phyloP scores from a whole-genome alignment of 1,284 basidiomycete species.

The Cystobasidiaceae sp. region DNA sequence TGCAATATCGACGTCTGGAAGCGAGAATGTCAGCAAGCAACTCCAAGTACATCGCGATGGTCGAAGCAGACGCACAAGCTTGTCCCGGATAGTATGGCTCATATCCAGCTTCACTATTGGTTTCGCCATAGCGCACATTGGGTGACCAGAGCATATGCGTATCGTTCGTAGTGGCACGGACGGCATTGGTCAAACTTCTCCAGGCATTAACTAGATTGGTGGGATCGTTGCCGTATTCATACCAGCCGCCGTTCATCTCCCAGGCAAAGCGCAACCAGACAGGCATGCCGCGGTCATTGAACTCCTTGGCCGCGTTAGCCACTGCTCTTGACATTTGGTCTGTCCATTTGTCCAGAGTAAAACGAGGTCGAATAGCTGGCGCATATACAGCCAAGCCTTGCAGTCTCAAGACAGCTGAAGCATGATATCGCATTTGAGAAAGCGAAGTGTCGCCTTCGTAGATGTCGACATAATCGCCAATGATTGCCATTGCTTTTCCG shows the following conservation, averaged over 20 bases:
- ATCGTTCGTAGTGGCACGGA: conserved; percentile 27
- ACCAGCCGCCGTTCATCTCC: conserved; percentile 44
- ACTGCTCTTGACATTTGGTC: conserved; percentile 35
- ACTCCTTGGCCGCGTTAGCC: conserved; percentile 18
- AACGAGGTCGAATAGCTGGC: conserved; percentile 38
- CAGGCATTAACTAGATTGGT: conserved; percentile 28
- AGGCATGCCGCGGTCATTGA: conserved; percentile 34
- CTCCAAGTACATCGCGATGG: too few species aligned
- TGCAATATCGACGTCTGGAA: conserved; percentile 40
- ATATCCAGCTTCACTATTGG: conserved; percentile 35
- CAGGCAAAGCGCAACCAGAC: conserved; percentile 41
- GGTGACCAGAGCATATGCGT: conserved; percentile 42
- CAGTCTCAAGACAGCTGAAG: conserved; percentile 28
- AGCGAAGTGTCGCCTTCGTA: conserved; percentile 22
- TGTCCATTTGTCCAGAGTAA: conserved; percentile 37
- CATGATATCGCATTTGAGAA: conserved; percentile 36
- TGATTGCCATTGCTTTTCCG: conserved; percentile 37
- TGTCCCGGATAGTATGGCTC: conserved; percentile 41
- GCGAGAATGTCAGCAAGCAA: too few species aligned
- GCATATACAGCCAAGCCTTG: conserved; percentile 34
- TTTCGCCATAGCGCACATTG: conserved; percentile 36
- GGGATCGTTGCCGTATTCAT: conserved; percentile 38
- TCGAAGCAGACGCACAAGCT: conserved; percentile 28
- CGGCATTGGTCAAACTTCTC: conserved; percentile 30
- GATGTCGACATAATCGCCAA: conserved; percentile 41